Evolutionary conservation across 2,329 filamentous ascomycete genomes (phyloP), one percentile per base, ranked within the genome.

Genomic region (Monascus ruber): DNA sequence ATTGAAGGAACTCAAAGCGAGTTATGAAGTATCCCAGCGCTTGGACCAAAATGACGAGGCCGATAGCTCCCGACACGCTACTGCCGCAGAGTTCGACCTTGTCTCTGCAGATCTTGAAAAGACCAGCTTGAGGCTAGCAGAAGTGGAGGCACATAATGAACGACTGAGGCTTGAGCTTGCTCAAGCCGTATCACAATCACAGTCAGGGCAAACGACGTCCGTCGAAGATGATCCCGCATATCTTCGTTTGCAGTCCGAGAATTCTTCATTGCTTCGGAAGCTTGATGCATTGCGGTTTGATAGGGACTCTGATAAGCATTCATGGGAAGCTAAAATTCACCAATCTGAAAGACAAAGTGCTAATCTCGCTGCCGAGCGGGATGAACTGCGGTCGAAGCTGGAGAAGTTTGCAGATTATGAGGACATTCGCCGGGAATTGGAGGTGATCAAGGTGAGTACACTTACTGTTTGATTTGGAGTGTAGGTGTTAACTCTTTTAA

Each of bases 381-480:
- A 95, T 43, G 70, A 73, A 25, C 69, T 96, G 40, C 85, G 82
- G 55, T 69, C 72, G 31, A 94, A 91, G 64, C 76, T 96, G 3
- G 79, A 86, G 46, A 93, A 84, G 58, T 93, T 85, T 79, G 78
- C 78, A 49, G 91, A 98, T 59, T 98, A 98, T 58, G 88, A 96
- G 28, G 89, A 96, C 42, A 78, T 98, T 35, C 95, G 91, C 64
- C 85, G 93, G 47, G 93, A 98, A 62, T 73, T 98, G 3, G 89
- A 96, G 54, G 88, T 96, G 44, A 76, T 98, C 44, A 94, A 94
- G 60, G 74, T 74, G 55, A 42, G 55, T 48, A 28, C 10, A 26
- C 26, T 27, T 35, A 17, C 26, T 27, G 5, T 10, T 37, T 5
- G 24, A 26, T 39, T 31, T 35, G 33, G 8, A 24, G 2, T 11